Evolutionary conservation across 345 rosid species (phyloP), one percentile per base, ranked within the genome.

Genomic region (Eucalyptus sp.): DNA sequence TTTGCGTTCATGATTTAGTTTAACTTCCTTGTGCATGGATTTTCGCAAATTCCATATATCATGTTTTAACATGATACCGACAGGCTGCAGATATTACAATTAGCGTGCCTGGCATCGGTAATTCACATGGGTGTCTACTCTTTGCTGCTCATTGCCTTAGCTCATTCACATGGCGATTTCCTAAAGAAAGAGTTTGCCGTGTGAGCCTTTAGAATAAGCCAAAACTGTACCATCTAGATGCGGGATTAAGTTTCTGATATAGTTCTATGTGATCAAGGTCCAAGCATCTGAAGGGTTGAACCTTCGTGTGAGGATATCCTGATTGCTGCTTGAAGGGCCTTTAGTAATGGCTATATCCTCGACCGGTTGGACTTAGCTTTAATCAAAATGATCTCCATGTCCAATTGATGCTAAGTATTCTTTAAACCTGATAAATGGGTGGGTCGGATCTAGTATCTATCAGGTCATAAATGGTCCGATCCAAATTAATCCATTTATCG

Each of bases 381-480:
- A 15, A 41, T 10, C 48, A 41, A 37, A 3, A 76, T 22, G 29
- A 76, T 76, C 7, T 71, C 44, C 46, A 9, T 71, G 27, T 68
- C 80, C 41, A 33, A 37, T 66, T 37, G 81, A 71, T 37, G 81
- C 46, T 71, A 17, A 71, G 81, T 33, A 37, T 71, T 52, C 58
- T 52, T 52, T 52, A 52, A 52, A 52, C 8, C 8, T 52, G 58
- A 7, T 52, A 18, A 18, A 52, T 52, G 24, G 0, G 58, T 18
- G 25, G 58, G 58, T 52, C 0, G 25, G 58, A 52, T 52, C 20
- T 2, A 18, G 10, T 52, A 18, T 52, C 20, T 2, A 52, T 52
- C 5, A 0, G 0, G 5, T 52, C 10, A 52, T 52, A 52, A 52
- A 52, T 52, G 2, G 4, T 52, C 1, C 2, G 4, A 52, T 52